These are phyloP conservation scores for Malassezia slooffiae DNA, from an alignment of 1,284 basidiomycete species.

Conservation along the genomic window DNA sequence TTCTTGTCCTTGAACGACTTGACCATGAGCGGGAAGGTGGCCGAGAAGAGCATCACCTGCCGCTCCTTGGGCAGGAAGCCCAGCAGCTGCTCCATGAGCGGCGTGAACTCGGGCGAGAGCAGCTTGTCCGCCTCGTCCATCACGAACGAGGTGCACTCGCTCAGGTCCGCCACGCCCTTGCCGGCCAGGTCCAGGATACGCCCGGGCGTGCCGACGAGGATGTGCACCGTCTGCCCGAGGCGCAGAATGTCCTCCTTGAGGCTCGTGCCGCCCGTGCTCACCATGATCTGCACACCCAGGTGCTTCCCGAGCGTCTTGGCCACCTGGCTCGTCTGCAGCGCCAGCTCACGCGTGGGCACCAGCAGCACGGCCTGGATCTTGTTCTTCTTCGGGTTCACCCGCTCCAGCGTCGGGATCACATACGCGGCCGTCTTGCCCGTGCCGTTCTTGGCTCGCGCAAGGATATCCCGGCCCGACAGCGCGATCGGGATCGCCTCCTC, in stretches of 20 bases:
- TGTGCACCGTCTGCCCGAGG: constrained; percentile 78
- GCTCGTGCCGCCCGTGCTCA: constrained; percentile 94
- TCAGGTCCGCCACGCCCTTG: constrained; percentile 85
- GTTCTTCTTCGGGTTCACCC: constrained; percentile 69
- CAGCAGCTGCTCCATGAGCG: constrained; percentile 93
- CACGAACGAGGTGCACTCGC: constrained; percentile 76
- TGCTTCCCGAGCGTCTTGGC: constrained; percentile 95
- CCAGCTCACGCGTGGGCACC: constrained; percentile 45
- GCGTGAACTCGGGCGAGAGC: constrained; percentile 90
- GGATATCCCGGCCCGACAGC: constrained; percentile 58
- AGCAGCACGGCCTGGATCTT: constrained; percentile 66
- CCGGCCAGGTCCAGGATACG: constrained; percentile 88
- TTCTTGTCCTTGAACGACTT: constrained; percentile 99
- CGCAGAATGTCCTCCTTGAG: constrained; percentile 89
- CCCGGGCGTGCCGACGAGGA: constrained; percentile 92
- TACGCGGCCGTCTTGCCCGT: constrained; percentile 82
- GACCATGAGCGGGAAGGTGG: constrained; percentile 96
- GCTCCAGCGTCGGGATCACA: constrained; percentile 89
- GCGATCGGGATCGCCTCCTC: constrained; percentile 62
- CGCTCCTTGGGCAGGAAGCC: constrained; percentile 71
- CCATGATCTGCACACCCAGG: constrained; percentile 92
- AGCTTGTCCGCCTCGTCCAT: constrained; percentile 94
- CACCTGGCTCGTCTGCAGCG: constrained; percentile 75
- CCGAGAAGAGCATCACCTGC: constrained; percentile 98
- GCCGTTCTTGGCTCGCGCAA: constrained; percentile 58